Conservation (phyloP, 169 alveolate species). For the Perkinsus olseni region DNA sequence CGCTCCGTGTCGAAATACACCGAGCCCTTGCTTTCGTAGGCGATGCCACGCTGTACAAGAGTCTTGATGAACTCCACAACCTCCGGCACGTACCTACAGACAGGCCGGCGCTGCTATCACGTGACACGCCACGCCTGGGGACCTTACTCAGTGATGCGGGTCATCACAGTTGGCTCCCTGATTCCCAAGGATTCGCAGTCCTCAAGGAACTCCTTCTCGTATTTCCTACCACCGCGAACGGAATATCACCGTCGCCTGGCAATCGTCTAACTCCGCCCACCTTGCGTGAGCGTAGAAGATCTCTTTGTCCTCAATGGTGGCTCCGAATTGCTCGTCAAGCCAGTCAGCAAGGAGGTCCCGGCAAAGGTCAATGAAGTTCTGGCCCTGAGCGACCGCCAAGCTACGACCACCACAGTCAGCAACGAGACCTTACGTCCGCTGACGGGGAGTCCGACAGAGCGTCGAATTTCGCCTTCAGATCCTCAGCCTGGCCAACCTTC, state of each 20-base stretch:
- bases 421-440: not conserved
- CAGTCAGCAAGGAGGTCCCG: constrained; percentile 8
- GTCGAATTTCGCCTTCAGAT: not conserved
- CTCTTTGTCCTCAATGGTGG: constrained; percentile 1
- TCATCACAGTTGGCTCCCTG: not conserved
- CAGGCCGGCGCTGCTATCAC: not conserved
- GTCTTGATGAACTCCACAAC: constrained; percentile 17
- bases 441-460: not conserved
- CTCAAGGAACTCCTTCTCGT: not conserved
- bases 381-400: not conserved
- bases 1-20: constrained; percentile 31
- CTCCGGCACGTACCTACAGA: constrained; percentile 13
- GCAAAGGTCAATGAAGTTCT: not conserved
- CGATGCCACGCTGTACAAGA: constrained; percentile 18
- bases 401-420: not conserved
- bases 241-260: constrained; percentile 19
- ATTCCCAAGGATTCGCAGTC: constrained; percentile 24
- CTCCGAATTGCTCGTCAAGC: constrained; percentile 10
- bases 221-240: not conserved
- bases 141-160: not conserved
- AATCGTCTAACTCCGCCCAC: constrained; percentile 22
- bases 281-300: constrained; percentile 15
- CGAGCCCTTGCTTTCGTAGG: constrained; percentile 33
- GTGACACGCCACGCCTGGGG: not conserved
- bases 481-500: not conserved